Base-by-base conservation (phyloP, 2,329 filamentous ascomycete species). In the Fusarium algeriense region DNA sequence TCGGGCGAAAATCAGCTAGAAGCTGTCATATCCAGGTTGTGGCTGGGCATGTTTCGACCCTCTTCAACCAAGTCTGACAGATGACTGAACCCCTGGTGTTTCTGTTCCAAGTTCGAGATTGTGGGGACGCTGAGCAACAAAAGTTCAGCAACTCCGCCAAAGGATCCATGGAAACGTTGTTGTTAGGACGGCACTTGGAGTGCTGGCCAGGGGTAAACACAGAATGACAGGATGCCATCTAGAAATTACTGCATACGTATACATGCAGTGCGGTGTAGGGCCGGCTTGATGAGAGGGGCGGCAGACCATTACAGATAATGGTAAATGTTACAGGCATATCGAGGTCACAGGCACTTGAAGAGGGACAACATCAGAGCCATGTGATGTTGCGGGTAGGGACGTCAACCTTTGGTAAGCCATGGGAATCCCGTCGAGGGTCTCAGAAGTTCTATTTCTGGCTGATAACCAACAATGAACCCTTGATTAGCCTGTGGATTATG, bases 371-470 rank as follows among this genome's bases (percentile, higher is more conserved):
- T 43, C 28, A 58, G 44, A 43, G 32, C 50, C 50, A 48, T 55
- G 30, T 34, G 38, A 56, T 52, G 48, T 60, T 60, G 49, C 55
- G 53, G 59, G 48, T 68, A 52, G 58, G 32, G 19, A 46, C 37
- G 40, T 48, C 53, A 60, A 40, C 60, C 38, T 50, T 45, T 56
- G 41, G 48, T 55, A 37, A 64, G 35, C 34, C 61, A 67, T 64
- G 65, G 65, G 54, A 49, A 64, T 60, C 61, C 69, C 26, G 69
- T 62, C 59, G 38, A 64, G 55, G 38, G 26, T 37, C 37, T 58
- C 55, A 60, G 23, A 34, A n/a, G 35, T 73, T 65, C 70, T 73
- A 73, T 73, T 73, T 69, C 67, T 56, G 67, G 70, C 67, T 56
- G 67, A 67, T 35, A 23, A 17, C 37, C 32, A 35, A 38, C 43